phyloP scores from a whole-genome alignment of 495 filamentous ascomycete genomes.

The Penicillium lividum region DNA sequence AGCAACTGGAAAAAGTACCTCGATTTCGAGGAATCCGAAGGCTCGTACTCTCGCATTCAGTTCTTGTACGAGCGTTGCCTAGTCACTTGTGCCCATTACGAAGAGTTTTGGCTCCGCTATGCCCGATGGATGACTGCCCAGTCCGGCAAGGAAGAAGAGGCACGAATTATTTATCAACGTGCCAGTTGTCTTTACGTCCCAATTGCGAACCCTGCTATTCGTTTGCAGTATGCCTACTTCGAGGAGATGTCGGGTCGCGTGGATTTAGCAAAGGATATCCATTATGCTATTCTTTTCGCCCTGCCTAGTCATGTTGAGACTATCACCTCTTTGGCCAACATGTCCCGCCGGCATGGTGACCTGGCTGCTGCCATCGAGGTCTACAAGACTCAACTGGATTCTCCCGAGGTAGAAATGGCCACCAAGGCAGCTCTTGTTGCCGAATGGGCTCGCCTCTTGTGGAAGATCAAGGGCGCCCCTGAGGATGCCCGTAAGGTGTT shows the following conservation, averaged over 20 bases:
- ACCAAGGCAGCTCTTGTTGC: constrained; percentile 85
- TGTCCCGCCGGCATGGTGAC: constrained; percentile 80
- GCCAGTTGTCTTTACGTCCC: constrained; percentile 83
- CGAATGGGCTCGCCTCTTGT: constrained; percentile 86
- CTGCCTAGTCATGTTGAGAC: constrained; percentile 81
- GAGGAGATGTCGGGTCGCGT: constrained; percentile 80
- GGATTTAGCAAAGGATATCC: constrained; percentile 79
- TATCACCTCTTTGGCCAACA: constrained; percentile 84
- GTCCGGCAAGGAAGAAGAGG: constrained; percentile 80
- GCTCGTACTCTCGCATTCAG: constrained; percentile 69
- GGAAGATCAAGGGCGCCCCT: constrained; percentile 84
- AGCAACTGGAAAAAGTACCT: constrained; percentile 96
- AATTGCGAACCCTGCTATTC: constrained; percentile 74
- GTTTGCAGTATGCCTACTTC: constrained; percentile 90
- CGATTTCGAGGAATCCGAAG: constrained; percentile 90
- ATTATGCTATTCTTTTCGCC: constrained; percentile 71
- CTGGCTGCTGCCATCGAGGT: constrained; percentile 85
- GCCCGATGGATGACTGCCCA: constrained; percentile 95
- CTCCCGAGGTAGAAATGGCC: constrained; percentile 67
- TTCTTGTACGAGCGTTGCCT: constrained; percentile 94
- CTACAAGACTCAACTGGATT: constrained; percentile 78
- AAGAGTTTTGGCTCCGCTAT: constrained; percentile 97
- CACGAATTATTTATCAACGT: constrained; percentile 89
- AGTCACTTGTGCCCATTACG: constrained; percentile 89
- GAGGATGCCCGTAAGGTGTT: constrained; percentile 88